Percentiles rank a stretch among this genome's conserved stretches.
Evolutionary conservation across 768 basidiomycete species (phyloP).

Genomic region (Neoboletus subvelutipes): DNA sequence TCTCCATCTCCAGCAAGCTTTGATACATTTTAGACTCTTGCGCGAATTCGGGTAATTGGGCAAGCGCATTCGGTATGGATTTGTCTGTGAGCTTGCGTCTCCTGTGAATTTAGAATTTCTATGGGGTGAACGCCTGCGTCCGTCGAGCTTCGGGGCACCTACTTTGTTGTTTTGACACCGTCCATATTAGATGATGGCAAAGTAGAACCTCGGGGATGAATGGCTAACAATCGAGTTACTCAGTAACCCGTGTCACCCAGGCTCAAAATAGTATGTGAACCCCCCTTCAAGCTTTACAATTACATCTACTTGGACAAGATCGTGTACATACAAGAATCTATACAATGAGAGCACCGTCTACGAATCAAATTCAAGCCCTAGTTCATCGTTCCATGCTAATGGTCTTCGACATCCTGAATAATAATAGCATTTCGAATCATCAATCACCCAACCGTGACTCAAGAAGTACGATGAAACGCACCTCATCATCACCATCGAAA

Average conservation of each 20-base stretch:
- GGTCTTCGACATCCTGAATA: background rate
- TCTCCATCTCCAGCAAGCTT: conserved; percentile 83
- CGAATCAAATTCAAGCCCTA: background rate
- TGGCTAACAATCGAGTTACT: too few relatives aligned
- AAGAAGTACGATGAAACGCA: background rate
- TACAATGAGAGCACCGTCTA: background rate
- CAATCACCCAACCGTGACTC: background rate
- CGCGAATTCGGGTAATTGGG: conserved; percentile 72
- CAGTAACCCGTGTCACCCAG: background rate
- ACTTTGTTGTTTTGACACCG: conserved; percentile 38
- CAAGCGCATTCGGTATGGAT: conserved; percentile 71
- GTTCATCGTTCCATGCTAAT: too few relatives aligned
- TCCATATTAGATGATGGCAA: conserved; percentile 19
- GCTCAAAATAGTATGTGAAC: conserved; percentile 7
- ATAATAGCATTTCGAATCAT: background rate
- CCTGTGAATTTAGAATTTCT: conserved; percentile 37
- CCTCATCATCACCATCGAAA: conserved; percentile 1
- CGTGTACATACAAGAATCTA: background rate
- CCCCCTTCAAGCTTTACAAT: background rate
- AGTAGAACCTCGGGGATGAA: background rate
- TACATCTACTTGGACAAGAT: too few relatives aligned
- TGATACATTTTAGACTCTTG: conserved; percentile 86
- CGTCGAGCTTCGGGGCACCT: background rate
- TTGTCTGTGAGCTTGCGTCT: conserved; percentile 81
- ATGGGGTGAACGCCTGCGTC: background rate